Evolutionary conservation across 2,329 filamentous ascomycete species (phyloP), one percentile per base, ranked within the genome.

Genomic region (Neofusicoccum sp.): DNA sequence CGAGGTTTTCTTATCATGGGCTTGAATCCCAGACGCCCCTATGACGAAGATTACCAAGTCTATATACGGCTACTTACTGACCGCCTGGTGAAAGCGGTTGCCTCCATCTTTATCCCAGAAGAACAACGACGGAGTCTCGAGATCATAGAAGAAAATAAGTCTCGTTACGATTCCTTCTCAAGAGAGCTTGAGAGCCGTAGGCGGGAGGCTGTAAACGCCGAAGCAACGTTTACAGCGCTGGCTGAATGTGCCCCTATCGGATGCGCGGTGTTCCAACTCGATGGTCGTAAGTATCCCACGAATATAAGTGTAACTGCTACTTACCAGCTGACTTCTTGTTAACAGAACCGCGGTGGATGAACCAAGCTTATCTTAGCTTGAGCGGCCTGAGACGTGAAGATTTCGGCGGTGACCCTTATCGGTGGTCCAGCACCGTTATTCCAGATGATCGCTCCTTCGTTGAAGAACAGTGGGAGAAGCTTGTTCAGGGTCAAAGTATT

Each of bases 291-390:
- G 58, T 51, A 6, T 6, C 16, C 9, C 4, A 33, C 11, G 4
- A 14, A 4, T 24, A 33, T 7, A 11, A 16, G 1, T 40, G 3
- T 14, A 16, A 3, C 3, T 26, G 8, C 9, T 20, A 9, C 9
- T 20, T 57, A 8, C 33, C n/a, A 6, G 16, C 6, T n/a, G 11
- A 16, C 24, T 24, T 9, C 6, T 6, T 6, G 1, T 31, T 11
- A 24, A 16, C 9, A 60, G 58, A 61, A 8, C 60, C 60, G 6
- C 41, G 20, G 4, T 62, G 54, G 53, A 62, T 58, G 60, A 62
- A 62, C 20, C 44, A 62, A 45, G 54, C 60, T 5, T 62, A 59
- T n/a, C 47, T 44, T 24, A 45, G 59, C 48, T 45, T 62, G 54
- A 59, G 20, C 14, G 60, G 60, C 2, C n/a, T 59, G n/a, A 24